Percentiles rank a stretch among this genome's conserved stretches.
These are phyloP conservation scores for Lachnellula suecica DNA, from an alignment of 2,329 filamentous ascomycete genomes.

Conservation along the genomic window DNA sequence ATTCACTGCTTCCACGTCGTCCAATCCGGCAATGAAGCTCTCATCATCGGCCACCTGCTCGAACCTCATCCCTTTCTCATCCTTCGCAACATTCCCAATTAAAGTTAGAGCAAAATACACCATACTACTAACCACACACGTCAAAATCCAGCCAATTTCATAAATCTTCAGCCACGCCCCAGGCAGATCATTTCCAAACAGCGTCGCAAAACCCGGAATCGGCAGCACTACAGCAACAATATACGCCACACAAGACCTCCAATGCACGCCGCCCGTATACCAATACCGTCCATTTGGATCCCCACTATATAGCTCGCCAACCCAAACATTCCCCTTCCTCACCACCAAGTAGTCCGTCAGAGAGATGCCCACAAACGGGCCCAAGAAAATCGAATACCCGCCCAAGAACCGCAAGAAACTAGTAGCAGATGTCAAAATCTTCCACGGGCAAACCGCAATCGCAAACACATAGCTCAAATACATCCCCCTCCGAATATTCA, in stretches of 20 bases:
- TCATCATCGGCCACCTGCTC: no score
- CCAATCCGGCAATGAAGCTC: no score
- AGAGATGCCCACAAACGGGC: conserved; percentile 38
- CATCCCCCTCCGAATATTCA: conserved; percentile 56
- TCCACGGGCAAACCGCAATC: conserved; percentile 62
- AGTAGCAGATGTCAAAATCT: conserved; percentile 57
- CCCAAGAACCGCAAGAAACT: conserved; percentile 64
- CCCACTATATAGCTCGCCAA: neutral
- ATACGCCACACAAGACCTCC: neutral
- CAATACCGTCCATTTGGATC: neutral
- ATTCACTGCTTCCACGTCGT: no score
- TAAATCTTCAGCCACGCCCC: no score
- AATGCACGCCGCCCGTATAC: neutral
- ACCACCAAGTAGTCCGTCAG: conserved; percentile 19
- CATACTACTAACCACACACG: no score
- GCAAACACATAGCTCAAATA: conserved; percentile 50
- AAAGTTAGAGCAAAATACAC: no score
- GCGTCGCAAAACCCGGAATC: neutral
- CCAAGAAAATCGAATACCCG: conserved; percentile 61
- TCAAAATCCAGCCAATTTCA: no score
- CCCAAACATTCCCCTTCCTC: neutral
- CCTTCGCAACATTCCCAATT: no score
- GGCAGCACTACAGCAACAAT: neutral
- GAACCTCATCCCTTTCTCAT: no score
- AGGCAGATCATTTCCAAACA: no score